Conservation (phyloP, 2,329 filamentous ascomycete genomes). For the Colletotrichum incanum region DNA sequence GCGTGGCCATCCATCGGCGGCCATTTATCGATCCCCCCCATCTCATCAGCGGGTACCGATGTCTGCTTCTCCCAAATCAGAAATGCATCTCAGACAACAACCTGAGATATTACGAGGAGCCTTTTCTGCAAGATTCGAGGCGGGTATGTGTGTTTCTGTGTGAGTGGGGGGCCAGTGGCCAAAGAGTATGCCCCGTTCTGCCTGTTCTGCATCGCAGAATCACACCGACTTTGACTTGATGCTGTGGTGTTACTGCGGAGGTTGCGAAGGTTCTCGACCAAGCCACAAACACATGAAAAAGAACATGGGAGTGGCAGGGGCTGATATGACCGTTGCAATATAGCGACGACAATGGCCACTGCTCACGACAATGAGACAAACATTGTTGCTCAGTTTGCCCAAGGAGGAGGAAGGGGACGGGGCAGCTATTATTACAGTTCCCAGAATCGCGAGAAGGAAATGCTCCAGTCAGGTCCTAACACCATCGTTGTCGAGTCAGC, state of each 20-base stretch:
- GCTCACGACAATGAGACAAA: slow-evolving; percentile 24
- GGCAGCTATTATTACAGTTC: slow-evolving; percentile 29
- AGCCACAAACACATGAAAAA: slow-evolving; percentile 33
- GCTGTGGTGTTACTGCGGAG: neutral
- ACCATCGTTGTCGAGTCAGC: slow-evolving; percentile 31
- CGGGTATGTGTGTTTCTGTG: slow-evolving; percentile 23
- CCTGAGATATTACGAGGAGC: slow-evolving; percentile 17
- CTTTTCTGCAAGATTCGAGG: slow-evolving; percentile 30
- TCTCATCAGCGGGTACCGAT: slow-evolving; percentile 32
- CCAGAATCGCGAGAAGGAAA: slow-evolving; percentile 33
- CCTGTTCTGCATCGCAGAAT: slow-evolving; percentile 30
- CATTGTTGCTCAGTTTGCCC: slow-evolving; percentile 4
- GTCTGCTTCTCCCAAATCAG: slow-evolving; percentile 32
- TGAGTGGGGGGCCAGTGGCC: neutral
- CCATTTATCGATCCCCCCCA: slow-evolving; percentile 33
- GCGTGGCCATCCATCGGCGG: slow-evolving; percentile 36
- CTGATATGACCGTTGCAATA: neutral
- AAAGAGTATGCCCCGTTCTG: slow-evolving; percentile 1
- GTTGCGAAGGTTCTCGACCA: neutral
- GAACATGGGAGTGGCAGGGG: neutral
- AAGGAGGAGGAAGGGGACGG: slow-evolving; percentile 11
- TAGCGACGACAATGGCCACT: slow-evolving; percentile 14
- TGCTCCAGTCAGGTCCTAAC: slow-evolving; percentile 25
- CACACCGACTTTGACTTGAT: slow-evolving; percentile 37
- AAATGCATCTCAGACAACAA: slow-evolving; percentile 36